Evolutionary conservation across 2,329 filamentous ascomycete species (phyloP).

Genomic region (Fusarium miscanthi): DNA sequence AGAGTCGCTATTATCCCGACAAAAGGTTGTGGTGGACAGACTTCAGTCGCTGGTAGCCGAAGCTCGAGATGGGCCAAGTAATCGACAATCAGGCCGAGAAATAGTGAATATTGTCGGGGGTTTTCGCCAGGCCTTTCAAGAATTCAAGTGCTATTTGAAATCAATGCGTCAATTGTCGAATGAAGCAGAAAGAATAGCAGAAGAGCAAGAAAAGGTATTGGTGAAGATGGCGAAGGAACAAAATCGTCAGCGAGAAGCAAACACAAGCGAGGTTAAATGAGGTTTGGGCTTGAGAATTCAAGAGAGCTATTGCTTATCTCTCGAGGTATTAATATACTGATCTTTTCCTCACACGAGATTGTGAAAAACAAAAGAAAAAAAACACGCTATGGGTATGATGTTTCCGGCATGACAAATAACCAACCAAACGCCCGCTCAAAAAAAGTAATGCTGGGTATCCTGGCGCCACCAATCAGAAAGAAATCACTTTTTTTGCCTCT

Average conservation of each 20-base stretch:
- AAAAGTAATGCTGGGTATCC: background rate
- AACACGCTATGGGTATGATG: background rate
- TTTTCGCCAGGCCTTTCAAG: background rate
- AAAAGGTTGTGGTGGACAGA: no score
- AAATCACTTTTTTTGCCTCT: conserved; percentile 49
- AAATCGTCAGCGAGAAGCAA: background rate
- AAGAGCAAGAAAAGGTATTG: background rate
- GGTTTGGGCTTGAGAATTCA: rapidly evolving
- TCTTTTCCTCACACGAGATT: background rate
- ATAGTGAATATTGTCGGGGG: background rate
- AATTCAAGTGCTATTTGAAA: rapidly evolving
- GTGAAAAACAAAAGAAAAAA: background rate
- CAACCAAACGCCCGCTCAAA: background rate
- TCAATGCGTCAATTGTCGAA: rapidly evolving
- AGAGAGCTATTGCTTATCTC: background rate
- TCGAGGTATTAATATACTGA: rapidly evolving
- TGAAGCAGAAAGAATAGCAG: background rate
- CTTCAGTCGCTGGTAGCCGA: background rate
- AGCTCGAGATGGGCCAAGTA: background rate
- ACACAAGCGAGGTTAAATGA: background rate
- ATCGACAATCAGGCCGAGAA: background rate
- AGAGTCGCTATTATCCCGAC: no score
- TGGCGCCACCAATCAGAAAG: background rate
- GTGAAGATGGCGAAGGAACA: background rate
- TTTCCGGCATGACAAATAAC: background rate